Conservation (phyloP, 1,284 basidiomycete genomes). For the Cryptococcus sp. region DNA sequence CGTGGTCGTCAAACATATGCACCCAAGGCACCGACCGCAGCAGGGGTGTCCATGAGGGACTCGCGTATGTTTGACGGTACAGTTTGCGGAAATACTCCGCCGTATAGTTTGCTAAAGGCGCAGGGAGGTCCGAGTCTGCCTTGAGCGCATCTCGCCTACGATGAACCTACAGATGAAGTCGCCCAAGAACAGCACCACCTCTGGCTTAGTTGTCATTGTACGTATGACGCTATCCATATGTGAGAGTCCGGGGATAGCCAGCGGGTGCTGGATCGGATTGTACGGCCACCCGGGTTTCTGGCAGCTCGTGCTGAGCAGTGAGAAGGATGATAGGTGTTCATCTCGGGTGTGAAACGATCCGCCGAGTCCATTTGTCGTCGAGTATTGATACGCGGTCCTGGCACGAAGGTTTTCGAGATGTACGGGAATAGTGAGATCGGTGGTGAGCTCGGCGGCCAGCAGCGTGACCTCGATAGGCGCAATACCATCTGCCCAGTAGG, state of each 20-base stretch:
- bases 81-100: slow-evolving; percentile 9
- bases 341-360: slow-evolving; percentile 11
- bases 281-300: slow-evolving; percentile 18
- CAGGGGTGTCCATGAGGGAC: slow-evolving; percentile 15
- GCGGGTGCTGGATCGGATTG: slow-evolving; percentile 9
- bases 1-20: slow-evolving; percentile 20
- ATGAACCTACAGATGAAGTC: slow-evolving; percentile 18
- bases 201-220: slow-evolving; percentile 6
- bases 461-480: not conserved
- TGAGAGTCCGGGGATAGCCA: slow-evolving; percentile 6
- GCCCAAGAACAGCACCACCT: slow-evolving; percentile 16
- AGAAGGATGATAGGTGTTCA: slow-evolving; percentile 1
- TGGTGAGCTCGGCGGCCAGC: not conserved
- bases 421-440: slow-evolving; percentile 9
- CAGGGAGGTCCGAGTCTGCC: slow-evolving; percentile 14
- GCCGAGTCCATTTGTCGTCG: not conserved
- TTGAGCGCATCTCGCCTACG: not conserved
- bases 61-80: slow-evolving; percentile 16
- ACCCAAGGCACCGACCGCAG: slow-evolving; percentile 11
- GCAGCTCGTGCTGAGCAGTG: slow-evolving; percentile 14
- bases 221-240: slow-evolving; percentile 6
- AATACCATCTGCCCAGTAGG: not conserved
- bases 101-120: slow-evolving; percentile 11
- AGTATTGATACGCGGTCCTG: slow-evolving; percentile 8
- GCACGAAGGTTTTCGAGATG: slow-evolving; percentile 2